These are phyloP conservation scores for Xylaria sp. DNA, from an alignment of 2,329 filamentous ascomycete species.

Conservation along the genomic window DNA sequence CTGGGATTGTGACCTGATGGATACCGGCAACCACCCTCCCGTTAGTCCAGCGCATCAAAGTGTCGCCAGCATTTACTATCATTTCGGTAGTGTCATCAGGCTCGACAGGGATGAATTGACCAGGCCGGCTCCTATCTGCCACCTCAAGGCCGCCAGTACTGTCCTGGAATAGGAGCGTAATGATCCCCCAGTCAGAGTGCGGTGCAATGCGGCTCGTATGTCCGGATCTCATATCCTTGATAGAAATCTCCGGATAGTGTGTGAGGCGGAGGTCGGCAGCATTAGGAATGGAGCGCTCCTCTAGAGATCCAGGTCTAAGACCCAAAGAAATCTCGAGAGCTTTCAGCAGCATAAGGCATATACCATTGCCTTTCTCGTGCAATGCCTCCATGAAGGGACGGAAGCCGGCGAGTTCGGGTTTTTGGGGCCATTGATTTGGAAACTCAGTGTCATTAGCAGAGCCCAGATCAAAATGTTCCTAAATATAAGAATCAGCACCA, in stretches of 20 bases:
- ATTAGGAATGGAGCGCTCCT: slow-evolving; percentile 24
- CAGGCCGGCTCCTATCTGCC: slow-evolving; percentile 39
- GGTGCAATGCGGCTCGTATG: slow-evolving; percentile 34
- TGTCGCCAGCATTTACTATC: slow-evolving; percentile 50
- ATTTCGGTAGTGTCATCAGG: slow-evolving; percentile 37
- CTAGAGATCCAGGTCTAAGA: slow-evolving; percentile 17
- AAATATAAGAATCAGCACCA: neutral
- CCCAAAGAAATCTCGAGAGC: slow-evolving; percentile 27
- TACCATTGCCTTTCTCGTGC: slow-evolving; percentile 7
- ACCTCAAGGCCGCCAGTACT: slow-evolving; percentile 52
- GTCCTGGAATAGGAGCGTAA: slow-evolving; percentile 54
- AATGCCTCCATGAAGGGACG: slow-evolving; percentile 27
- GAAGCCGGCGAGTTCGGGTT: slow-evolving; percentile 23
- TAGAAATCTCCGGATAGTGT: slow-evolving; percentile 30
- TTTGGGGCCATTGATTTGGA: slow-evolving; percentile 28
- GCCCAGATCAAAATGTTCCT: slow-evolving; percentile 34
- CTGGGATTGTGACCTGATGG: slow-evolving; percentile 38
- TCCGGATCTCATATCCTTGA: slow-evolving; percentile 18
- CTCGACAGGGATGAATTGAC: slow-evolving; percentile 31
- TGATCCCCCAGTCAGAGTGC: slow-evolving; percentile 42
- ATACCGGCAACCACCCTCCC: slow-evolving; percentile 34
- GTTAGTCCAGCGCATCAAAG: slow-evolving; percentile 47
- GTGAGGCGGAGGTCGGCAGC: slow-evolving; percentile 33
- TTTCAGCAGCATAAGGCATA: slow-evolving; percentile 13
- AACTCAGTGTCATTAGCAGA: slow-evolving; percentile 22